Percentiles rank a stretch among this genome's conserved stretches.
phyloP scores from a whole-genome alignment of 176 grass and related monocot genomes.

The Rhynchospora tenuis region DNA sequence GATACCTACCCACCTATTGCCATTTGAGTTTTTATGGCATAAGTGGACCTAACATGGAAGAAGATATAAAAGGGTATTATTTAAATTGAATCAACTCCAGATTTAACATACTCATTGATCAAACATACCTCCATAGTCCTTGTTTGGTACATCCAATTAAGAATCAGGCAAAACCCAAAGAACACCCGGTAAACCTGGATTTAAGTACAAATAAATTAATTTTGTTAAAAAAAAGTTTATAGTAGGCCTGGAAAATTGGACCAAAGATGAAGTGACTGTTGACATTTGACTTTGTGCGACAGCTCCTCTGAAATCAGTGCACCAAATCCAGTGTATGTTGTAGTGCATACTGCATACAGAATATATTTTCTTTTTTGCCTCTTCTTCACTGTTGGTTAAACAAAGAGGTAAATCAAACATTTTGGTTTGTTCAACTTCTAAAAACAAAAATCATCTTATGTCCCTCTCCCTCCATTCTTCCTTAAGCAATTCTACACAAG shows the following conservation, averaged over 20 bases:
- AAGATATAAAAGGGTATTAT: not conserved
- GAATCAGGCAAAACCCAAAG: conserved; percentile 99
- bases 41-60: not conserved
- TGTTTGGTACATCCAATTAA: conserved; percentile 95
- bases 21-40: not conserved
- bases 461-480: not conserved
- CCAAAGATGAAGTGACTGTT: conserved; percentile 13
- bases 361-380: conserved; percentile 95
- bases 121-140: conserved; percentile 87
- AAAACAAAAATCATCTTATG: not conserved
- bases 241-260: not conserved
- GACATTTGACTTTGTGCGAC: conserved; percentile 98
- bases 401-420: conserved; percentile 11
- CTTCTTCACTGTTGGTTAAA: conserved; percentile 58
- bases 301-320: conserved; percentile 89
- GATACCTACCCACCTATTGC: not conserved
- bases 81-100: not conserved
- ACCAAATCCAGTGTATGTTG: conserved; percentile 79
- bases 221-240: not conserved
- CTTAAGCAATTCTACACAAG: not conserved
- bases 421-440: not conserved
- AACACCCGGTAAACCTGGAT: conserved; percentile 78
- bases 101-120: not conserved
- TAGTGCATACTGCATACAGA: conserved; percentile 89
- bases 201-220: conserved; percentile 14